Percentiles rank a stretch among this genome's conserved stretches.
Conservation (phyloP, 208 protist species). For the Leishmania aethiopica region DNA sequence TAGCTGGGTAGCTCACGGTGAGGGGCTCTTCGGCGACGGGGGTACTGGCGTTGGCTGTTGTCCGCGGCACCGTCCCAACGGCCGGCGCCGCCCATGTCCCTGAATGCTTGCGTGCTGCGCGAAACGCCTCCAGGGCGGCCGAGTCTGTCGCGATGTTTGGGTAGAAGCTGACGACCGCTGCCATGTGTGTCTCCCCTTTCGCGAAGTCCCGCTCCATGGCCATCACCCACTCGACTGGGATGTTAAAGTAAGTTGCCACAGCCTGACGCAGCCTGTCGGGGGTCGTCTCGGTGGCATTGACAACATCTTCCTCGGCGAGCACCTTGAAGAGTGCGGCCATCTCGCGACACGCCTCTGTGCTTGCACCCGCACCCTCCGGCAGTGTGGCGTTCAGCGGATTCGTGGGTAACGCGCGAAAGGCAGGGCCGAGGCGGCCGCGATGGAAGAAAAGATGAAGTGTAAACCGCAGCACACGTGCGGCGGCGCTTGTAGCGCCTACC, state of each 20-base stretch:
- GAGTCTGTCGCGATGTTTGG: conserved; percentile 24
- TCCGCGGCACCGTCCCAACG: not conserved
- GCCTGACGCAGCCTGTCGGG: conserved; percentile 30
- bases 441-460: conserved; percentile 63
- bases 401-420: conserved; percentile 45
- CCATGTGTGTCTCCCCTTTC: conserved; percentile 46
- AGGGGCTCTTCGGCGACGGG: not conserved
- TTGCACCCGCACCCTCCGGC: conserved; percentile 11
- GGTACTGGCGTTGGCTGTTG: not conserved
- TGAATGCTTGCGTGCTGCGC: not conserved
- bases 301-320: conserved; percentile 20
- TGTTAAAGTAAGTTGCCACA: conserved; percentile 60
- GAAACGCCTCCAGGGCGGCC: conserved; percentile 17
- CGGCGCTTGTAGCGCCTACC: conserved; percentile 49
- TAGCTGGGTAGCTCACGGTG: not conserved
- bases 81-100: not conserved
- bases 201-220: conserved; percentile 69
- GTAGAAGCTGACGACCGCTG: conserved; percentile 33
- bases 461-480: conserved; percentile 58
- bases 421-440: conserved; percentile 37
- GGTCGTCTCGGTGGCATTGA: conserved; percentile 21
- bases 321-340: conserved; percentile 42
- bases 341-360: conserved; percentile 19
- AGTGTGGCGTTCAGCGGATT: conserved; percentile 60
- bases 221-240: conserved; percentile 35